Base-by-base conservation (phyloP, 23 red algal species). In the Gracilaria caudata region DNA sequence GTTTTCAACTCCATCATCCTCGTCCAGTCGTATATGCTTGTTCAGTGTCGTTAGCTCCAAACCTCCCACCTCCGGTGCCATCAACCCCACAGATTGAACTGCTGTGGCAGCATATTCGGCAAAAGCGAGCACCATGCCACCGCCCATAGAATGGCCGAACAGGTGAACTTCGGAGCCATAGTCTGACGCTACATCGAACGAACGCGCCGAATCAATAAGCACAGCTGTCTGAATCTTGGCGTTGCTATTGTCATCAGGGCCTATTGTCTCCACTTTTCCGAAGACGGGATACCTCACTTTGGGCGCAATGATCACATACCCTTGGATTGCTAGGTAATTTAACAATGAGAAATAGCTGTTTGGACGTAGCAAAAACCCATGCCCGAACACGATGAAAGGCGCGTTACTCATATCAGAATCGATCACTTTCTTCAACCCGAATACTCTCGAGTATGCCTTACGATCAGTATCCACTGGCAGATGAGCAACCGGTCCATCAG, bases 71-170 rank as follows among this genome's bases (percentile, higher is more conserved):
- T 74, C 68, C 0, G 68, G 68, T 10, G 68, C 68, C 43, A 74
- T 41, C n/a, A 74, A 5, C 26, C 19, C 68, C n/a, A 74, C 68
- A 1, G 68, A 74, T 9, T 30, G 38, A 9, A 74, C 4, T 7
- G 20, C 13, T 7, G 32, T 3, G 21, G 30, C 20, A 23, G 32
- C 68, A 7, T 38, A 38, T 3, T 23, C 68, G 19, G 68, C 37
- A 23, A 41, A 74, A 4, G 20, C 25, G 30, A 74, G 43, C 68
- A 19, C 32, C 68, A 74, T 74, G 3, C 30, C 68, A 23, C 68
- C 68, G n/a, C 68, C 68, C 68, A 74, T 74, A 0, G 68, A 74
- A 23, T 74, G 68, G 3, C 68, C 68, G 6, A 74, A 26, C 68
- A 74, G 11, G 43, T 74, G 68, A 9, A 47, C 26, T 16, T 7